These are phyloP conservation scores for Chrysoporthe cubensis DNA, from an alignment of 2,329 filamentous ascomycete genomes.

Conservation along the genomic window DNA sequence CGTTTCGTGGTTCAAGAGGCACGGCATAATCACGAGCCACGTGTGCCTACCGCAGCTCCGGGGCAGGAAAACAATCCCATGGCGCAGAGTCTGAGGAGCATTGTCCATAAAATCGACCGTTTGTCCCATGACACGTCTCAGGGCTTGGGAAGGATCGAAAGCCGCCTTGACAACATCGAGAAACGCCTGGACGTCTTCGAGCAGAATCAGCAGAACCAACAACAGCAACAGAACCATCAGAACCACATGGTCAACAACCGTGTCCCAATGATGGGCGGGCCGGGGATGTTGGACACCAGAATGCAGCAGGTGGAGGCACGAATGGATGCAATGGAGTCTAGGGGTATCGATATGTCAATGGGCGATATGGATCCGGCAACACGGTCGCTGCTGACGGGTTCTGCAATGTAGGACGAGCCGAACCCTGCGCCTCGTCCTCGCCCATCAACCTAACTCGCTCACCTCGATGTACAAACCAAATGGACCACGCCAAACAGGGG, in stretches of 20 bases:
- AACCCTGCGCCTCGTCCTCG: neutral
- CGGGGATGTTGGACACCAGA: constrained; percentile 31
- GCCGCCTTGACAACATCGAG: constrained; percentile 55
- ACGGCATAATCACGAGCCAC: constrained; percentile 66
- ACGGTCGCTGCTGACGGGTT: constrained; percentile 36
- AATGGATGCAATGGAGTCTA: constrained; percentile 43
- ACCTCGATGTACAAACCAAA: neutral
- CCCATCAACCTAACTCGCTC: neutral
- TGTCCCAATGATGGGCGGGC: constrained; percentile 32
- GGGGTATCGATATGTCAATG: constrained; percentile 44
- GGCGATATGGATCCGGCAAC: constrained; percentile 45
- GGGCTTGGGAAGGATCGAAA: constrained; percentile 55
- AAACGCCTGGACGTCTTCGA: constrained; percentile 57
- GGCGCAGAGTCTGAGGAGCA: constrained; percentile 59
- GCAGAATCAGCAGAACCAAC: constrained; percentile 34
- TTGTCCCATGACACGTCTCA: constrained; percentile 60
- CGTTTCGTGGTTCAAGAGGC: constrained; percentile 64
- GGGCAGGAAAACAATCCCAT: constrained; percentile 62
- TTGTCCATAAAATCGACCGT: constrained; percentile 64
- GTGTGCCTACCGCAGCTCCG: constrained; percentile 56
- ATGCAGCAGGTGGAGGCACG: constrained; percentile 42
- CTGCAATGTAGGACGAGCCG: constrained; percentile 39
- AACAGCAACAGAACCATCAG: constrained; percentile 30
- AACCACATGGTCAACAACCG: constrained; percentile 31
- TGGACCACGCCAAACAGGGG: neutral